A percentile compares a stretch with the other conserved stretches of the same genome.
Evolutionary conservation across 1,284 basidiomycete genomes (phyloP).

Genomic region (Ceratobasidium sp.): DNA sequence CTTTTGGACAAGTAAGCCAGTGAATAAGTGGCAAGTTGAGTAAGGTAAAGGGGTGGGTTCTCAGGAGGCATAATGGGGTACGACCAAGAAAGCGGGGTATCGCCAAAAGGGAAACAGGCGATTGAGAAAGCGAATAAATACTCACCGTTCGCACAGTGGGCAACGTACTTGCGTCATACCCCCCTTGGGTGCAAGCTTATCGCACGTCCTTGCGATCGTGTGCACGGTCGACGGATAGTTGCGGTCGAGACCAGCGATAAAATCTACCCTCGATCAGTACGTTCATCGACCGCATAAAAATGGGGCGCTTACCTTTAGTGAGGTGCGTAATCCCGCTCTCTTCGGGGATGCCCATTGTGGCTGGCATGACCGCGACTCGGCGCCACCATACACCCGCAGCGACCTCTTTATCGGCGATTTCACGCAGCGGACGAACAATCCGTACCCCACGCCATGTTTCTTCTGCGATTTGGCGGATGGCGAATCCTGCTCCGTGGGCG

Average conservation of each 20-base stretch:
- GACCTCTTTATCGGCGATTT: constrained; percentile 86
- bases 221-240: constrained; percentile 92
- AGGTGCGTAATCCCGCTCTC: constrained; percentile 70
- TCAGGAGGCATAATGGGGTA: too few species aligned
- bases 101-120: background rate
- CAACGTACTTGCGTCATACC: constrained; percentile 65
- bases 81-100: background rate
- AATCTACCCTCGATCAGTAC: constrained; percentile 65
- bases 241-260: constrained; percentile 83
- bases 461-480: constrained; percentile 77
- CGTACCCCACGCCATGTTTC: constrained; percentile 74
- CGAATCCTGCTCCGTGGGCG: constrained; percentile 83
- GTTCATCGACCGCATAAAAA: background rate
- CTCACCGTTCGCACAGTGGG: constrained; percentile 79
- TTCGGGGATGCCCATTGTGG: constrained; percentile 62
- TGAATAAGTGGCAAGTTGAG: constrained; percentile 23
- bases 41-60: background rate
- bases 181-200: constrained; percentile 82
- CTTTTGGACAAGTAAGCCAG: constrained; percentile 58
- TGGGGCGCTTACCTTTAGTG: constrained; percentile 73
- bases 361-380: constrained; percentile 62
- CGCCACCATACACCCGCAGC: constrained; percentile 82
- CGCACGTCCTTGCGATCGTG: constrained; percentile 86
- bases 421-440: constrained; percentile 78
- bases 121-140: constrained; percentile 43